Evolutionary conservation across 2,329 filamentous ascomycete species (phyloP).

Genomic region (Colletotrichum incanum): DNA sequence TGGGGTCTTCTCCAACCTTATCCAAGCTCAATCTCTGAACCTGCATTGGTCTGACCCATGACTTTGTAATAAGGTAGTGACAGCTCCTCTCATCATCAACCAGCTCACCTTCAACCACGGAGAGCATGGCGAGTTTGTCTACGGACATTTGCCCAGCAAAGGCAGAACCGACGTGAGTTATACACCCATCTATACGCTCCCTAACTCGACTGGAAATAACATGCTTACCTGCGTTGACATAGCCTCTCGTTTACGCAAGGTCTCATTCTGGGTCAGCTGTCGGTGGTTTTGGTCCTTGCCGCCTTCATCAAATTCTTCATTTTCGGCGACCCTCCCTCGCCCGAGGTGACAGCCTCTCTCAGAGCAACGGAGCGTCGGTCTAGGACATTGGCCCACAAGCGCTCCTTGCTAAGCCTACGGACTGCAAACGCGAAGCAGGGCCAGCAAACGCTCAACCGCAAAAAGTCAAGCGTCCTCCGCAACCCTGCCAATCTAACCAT

Average conservation of each 20-base stretch:
- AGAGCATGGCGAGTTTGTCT: slow-evolving; percentile 39
- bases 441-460: slow-evolving; percentile 68
- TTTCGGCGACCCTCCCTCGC: slow-evolving; percentile 91
- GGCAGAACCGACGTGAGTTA: slow-evolving; percentile 46
- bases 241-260: slow-evolving; percentile 95
- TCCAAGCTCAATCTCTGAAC: neutral
- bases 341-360: slow-evolving; percentile 83
- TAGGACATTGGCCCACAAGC: slow-evolving; percentile 82
- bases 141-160: slow-evolving; percentile 52
- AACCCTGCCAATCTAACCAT: slow-evolving; percentile 85
- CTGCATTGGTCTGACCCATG: neutral
- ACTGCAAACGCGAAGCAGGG: slow-evolving; percentile 59
- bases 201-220: neutral
- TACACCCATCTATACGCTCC: neutral
- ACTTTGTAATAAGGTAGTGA: no score
- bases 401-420: slow-evolving; percentile 77
- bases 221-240: neutral
- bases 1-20: neutral
- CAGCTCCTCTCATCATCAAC: neutral
- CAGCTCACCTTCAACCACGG: neutral
- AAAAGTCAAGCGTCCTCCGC: slow-evolving; percentile 81
- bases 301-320: slow-evolving; percentile 99
- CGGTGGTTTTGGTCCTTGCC: slow-evolving; percentile 90
- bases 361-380: slow-evolving; percentile 83
- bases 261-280: slow-evolving; percentile 92